Evolutionary conservation across 2,329 filamentous ascomycete species (phyloP).

Genomic region (Fusarium pininemorale): DNA sequence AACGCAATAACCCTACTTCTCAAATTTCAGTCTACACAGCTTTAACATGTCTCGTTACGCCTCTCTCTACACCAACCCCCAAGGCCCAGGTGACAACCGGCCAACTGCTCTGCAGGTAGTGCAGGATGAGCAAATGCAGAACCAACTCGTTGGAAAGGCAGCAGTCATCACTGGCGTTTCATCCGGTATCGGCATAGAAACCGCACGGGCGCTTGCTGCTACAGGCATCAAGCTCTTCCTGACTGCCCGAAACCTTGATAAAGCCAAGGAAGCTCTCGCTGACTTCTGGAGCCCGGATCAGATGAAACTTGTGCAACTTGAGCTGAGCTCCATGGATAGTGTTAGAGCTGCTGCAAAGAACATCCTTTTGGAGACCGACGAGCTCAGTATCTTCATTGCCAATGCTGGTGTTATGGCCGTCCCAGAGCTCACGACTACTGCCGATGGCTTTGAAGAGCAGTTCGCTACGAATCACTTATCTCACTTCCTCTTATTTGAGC

Average conservation of each 20-base stretch:
- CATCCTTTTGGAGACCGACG: not conserved
- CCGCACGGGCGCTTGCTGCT: conserved; percentile 52
- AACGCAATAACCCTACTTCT: fast-evolving
- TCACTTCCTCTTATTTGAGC: conserved; percentile 29
- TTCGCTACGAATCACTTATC: conserved; percentile 30
- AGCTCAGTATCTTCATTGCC: conserved; percentile 15
- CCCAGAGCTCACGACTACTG: not conserved
- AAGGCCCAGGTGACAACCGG: not conserved
- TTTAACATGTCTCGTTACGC: conserved; percentile 1
- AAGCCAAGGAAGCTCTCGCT: conserved; percentile 19
- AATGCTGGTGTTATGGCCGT: conserved; percentile 38
- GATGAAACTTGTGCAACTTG: conserved; percentile 33
- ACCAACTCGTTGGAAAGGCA: not conserved
- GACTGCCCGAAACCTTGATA: conserved; percentile 31
- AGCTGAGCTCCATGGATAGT: conserved; percentile 32
- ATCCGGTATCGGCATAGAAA: conserved; percentile 56
- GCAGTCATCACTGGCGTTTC: conserved; percentile 41
- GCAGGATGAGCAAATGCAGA: not conserved
- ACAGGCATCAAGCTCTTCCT: conserved; percentile 45
- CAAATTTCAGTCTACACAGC: not conserved
- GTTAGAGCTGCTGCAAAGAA: not conserved
- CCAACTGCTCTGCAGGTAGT: conserved; percentile 3
- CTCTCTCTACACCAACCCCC: not conserved
- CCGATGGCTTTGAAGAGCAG: conserved; percentile 28
- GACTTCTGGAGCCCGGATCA: conserved; percentile 16